Evolutionary conservation across 2,329 filamentous ascomycete genomes (phyloP).

Genomic region (Pseudocercospora fuligena): DNA sequence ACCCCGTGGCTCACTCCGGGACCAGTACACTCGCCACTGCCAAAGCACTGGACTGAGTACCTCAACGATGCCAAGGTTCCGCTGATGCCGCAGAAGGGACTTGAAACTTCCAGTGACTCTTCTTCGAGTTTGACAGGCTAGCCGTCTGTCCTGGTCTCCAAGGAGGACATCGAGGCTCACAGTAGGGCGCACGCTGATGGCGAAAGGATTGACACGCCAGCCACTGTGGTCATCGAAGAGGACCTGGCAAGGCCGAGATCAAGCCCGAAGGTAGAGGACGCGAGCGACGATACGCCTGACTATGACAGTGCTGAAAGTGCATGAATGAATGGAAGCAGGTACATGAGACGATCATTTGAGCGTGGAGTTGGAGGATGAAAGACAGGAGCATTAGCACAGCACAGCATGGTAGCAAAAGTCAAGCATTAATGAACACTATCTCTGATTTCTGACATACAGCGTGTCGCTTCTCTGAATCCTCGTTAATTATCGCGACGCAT

Average conservation of each 20-base stretch:
- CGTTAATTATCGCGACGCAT: not conserved
- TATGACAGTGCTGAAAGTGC: not conserved
- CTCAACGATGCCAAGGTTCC: not conserved
- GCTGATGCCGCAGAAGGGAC: not conserved
- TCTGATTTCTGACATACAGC: not conserved
- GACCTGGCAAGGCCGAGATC: too few relatives aligned
- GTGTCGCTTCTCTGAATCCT: not conserved
- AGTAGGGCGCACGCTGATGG: not conserved
- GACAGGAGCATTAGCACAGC: not conserved
- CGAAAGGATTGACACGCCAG: not conserved
- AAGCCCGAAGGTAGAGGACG: not conserved
- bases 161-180: not conserved
- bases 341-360: not conserved
- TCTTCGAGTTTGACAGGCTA: not conserved
- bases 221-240: too few relatives aligned
- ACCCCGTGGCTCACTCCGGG: not conserved
- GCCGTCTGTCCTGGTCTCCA: not conserved
- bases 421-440: not conserved
- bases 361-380: not conserved
- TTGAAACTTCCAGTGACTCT: not conserved
- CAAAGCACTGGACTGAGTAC: not conserved
- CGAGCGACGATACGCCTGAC: not conserved
- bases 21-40: not conserved
- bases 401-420: not conserved
- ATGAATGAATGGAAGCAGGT: not conserved